Percentiles rank a stretch among this genome's conserved stretches.
Conservation (phyloP, 345 rosid species). For the Eucalyptus marginata region DNA sequence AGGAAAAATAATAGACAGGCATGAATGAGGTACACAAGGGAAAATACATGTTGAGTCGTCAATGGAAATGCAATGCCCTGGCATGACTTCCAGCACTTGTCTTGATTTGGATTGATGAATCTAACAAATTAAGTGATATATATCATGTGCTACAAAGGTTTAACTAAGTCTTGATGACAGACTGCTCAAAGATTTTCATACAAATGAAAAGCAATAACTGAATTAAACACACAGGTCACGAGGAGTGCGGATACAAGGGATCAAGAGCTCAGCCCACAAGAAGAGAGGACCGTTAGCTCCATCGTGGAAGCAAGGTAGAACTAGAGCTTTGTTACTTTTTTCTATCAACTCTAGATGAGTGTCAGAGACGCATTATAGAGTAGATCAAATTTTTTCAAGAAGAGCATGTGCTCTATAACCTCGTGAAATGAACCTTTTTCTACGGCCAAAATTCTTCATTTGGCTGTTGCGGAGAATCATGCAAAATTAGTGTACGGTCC, state of each 20-base stretch:
- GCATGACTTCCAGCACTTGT: background rate
- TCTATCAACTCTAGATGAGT: background rate
- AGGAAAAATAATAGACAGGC: background rate
- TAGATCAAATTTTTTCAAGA: background rate
- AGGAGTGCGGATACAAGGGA: constrained; percentile 69
- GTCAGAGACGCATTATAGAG: background rate
- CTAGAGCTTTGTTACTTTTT: background rate
- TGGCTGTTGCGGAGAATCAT: background rate
- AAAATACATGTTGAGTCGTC: background rate
- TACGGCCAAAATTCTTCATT: background rate
- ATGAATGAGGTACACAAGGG: background rate
- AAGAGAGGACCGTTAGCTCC: constrained; percentile 79
- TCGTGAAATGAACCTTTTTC: background rate
- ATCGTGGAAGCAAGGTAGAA: constrained; percentile 89
- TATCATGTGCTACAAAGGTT: background rate
- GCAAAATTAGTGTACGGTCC: background rate
- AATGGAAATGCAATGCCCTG: background rate
- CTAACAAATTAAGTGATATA: background rate
- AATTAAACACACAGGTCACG: constrained; percentile 49
- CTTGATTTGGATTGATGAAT: background rate
- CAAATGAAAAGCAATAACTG: background rate
- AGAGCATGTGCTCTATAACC: background rate
- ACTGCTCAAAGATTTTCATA: background rate
- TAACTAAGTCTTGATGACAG: background rate
- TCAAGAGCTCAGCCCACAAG: constrained; percentile 84